Base-by-base conservation (phyloP, 768 basidiomycete genomes). In the Lepiota brunneoincarnata region DNA sequence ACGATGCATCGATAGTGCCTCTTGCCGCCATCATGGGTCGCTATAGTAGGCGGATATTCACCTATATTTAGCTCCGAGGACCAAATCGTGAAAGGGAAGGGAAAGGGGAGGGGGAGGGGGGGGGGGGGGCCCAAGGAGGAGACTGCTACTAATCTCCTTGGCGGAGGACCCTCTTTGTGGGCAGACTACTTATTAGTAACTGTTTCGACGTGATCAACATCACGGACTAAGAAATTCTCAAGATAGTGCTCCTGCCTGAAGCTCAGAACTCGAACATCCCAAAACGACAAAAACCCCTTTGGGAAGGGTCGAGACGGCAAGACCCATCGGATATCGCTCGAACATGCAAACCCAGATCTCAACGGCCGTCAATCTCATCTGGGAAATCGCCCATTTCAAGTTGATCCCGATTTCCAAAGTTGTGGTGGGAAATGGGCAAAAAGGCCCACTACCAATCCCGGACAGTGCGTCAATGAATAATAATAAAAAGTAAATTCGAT, bases 361-460 rank as follows among this genome's bases (percentile, higher is more conserved):
- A 53, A n/a, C n/a, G n/a, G n/a, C 39, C 49, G 51, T 46, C 52
- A 66, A 69, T 69, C 69, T 65, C 48, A 61, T 53, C 56, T 62
- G 17, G 46, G n/a, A n/a, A 51, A 53, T 45, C 52, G 56, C 55
- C n/a, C n/a, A n/a, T n/a, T n/a, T 49, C 56, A 58, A 36, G 20
- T 39, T 69, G 70, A 71, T 70, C 70, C 68, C 70, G 67, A 70
- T 71, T 61, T n/a, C 35, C 31, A 31, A 31, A 31, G 31, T 34
- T 37, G n/a, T n/a, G n/a, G 18, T 58, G 65, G 66, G 67, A 57
- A 65, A 69, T 60, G n/a, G n/a, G n/a, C 21, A 37, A 51, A 55
- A 54, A 39, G 56, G 61, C 61, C 62, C 62, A 52, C 62, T 59
- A 54, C 58, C 66, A 68, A 60, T 65, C 66, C 69, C 67, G 51